These are phyloP conservation scores for Mortierella sp. DNA, from an alignment of 371 early-diverging fungal genomes.

Conservation along the genomic window DNA sequence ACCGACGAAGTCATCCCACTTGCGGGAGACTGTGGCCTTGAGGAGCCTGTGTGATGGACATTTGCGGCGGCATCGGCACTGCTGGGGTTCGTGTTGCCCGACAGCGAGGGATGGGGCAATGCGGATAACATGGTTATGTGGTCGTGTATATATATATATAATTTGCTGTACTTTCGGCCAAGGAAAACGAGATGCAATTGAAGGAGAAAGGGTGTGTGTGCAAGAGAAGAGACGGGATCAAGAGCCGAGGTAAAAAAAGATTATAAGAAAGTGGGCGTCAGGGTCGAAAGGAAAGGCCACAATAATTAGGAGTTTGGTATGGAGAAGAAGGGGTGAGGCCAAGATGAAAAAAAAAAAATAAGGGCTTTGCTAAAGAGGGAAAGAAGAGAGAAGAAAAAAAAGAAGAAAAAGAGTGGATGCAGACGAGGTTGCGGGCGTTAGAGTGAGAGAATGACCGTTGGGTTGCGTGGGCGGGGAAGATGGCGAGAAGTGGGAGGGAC, in stretches of 20 bases:
- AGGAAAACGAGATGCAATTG: no score
- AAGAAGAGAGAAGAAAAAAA: neutral
- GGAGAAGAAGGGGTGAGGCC: neutral
- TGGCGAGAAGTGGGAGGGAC: no score
- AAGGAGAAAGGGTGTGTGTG: no score
- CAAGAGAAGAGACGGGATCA: neutral
- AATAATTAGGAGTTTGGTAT: no score
- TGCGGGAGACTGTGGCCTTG: constrained; percentile 22
- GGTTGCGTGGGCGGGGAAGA: no score
- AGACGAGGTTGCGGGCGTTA: no score
- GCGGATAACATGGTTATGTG: constrained; percentile 39
- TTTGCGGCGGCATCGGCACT: no score
- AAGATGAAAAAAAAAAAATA: neutral
- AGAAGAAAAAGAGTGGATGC: no score
- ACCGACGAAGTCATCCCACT: constrained; percentile 12
- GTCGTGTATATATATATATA: no score
- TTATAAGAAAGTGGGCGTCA: neutral
- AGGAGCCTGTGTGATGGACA: constrained; percentile 6
- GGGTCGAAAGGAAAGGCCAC: no score
- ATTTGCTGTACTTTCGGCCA: neutral
- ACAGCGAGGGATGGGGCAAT: constrained; percentile 25
- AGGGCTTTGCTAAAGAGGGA: neutral
- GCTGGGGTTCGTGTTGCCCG: constrained; percentile 19
- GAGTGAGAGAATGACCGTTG: no score
- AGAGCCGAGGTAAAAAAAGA: neutral